Evolutionary conservation across 2,329 filamentous ascomycete species (phyloP).

Genomic region (Xylariaceae sp.): DNA sequence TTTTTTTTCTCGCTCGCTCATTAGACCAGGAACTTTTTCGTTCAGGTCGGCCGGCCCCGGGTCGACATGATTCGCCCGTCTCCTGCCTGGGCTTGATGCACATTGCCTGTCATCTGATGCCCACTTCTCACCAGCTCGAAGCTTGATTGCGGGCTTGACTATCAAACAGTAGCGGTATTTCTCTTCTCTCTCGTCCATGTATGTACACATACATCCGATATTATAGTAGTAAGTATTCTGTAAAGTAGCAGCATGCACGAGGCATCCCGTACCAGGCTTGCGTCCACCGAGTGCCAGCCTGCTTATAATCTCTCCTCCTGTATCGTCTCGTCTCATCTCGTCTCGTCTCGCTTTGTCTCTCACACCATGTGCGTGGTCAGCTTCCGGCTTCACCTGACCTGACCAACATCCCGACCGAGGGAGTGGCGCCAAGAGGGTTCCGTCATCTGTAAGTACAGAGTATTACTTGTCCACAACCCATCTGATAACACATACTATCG

Average conservation of each 20-base stretch:
- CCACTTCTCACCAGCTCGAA: constrained; percentile 6
- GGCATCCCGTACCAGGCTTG: too few species aligned
- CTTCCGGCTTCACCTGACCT: constrained; percentile 16
- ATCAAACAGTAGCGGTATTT: neutral
- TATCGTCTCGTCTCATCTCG: neutral
- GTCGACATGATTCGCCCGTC: constrained; percentile 14
- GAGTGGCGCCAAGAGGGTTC: constrained; percentile 4
- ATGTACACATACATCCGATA: too few species aligned
- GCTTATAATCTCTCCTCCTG: too few species aligned
- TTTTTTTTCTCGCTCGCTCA: neutral
- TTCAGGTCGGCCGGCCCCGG: constrained; percentile 16
- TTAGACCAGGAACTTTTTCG: constrained; percentile 6
- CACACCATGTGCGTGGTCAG: constrained; percentile 9
- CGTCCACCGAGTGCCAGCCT: too few species aligned
- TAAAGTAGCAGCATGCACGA: too few species aligned
- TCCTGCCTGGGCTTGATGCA: constrained; percentile 13
- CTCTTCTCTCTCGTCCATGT: neutral
- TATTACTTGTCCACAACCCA: neutral
- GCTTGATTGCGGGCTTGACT: constrained; percentile 11
- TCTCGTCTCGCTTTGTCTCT: neutral
- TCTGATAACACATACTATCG: neutral
- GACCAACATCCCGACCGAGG: constrained; percentile 9
- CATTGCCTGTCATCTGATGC: constrained; percentile 19
- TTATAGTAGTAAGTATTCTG: too few species aligned
- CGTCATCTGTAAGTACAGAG: neutral